These are phyloP conservation scores for Mycena galericulata DNA, from an alignment of 768 basidiomycete species.

Conservation along the genomic window DNA sequence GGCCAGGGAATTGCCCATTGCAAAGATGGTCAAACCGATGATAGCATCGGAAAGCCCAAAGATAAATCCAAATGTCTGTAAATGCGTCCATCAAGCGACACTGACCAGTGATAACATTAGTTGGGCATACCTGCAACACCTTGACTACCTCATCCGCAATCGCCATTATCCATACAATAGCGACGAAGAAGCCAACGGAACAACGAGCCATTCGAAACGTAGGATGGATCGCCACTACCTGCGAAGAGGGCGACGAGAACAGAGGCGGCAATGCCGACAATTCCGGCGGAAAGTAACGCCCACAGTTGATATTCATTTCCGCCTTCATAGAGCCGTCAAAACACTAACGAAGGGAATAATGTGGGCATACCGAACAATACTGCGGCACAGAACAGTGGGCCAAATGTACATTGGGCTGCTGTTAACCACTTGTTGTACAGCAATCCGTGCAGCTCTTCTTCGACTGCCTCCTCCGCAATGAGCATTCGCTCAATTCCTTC, in stretches of 20 bases:
- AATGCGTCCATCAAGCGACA: slow-evolving; percentile 16
- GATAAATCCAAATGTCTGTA: slow-evolving; percentile 90
- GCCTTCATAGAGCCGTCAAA: too few relatives aligned
- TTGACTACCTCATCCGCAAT: slow-evolving; percentile 97
- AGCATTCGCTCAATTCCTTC: slow-evolving; percentile 77
- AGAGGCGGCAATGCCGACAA: slow-evolving; percentile 67
- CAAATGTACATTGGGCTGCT: slow-evolving; percentile 84
- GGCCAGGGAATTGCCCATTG: slow-evolving; percentile 94
- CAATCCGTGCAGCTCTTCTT: slow-evolving; percentile 76
- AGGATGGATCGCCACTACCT: slow-evolving; percentile 66
- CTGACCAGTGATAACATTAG: not conserved
- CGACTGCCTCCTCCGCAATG: slow-evolving; percentile 79
- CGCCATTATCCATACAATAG: slow-evolving; percentile 98
- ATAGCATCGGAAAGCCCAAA: slow-evolving; percentile 98
- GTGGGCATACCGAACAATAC: slow-evolving; percentile 80
- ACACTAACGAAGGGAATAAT: slow-evolving; percentile 18
- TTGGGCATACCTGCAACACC: slow-evolving; percentile 77
- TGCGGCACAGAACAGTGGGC: slow-evolving; percentile 80
- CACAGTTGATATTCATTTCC: slow-evolving; percentile 58
- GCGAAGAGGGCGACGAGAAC: slow-evolving; percentile 70
- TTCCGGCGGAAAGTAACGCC: slow-evolving; percentile 65
- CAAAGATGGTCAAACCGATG: slow-evolving; percentile 96
- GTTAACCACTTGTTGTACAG: slow-evolving; percentile 86
- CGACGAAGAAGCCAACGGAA: slow-evolving; percentile 90
- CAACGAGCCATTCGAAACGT: slow-evolving; percentile 78